These are phyloP conservation scores for Populus alba DNA, from an alignment of 345 rosid genomes.

Conservation along the genomic window DNA sequence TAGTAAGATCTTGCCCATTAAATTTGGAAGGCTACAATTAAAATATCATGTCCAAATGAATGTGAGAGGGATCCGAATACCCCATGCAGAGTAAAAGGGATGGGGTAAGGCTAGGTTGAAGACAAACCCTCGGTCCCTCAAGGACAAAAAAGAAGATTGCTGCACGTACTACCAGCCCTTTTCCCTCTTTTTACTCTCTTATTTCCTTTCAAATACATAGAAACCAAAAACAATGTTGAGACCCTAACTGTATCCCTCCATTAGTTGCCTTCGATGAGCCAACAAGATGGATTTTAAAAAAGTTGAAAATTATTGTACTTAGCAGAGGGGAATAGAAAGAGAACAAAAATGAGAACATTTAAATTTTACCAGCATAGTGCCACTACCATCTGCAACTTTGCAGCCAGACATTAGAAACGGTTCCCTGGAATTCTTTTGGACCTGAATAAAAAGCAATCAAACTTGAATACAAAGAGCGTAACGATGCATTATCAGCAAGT, in stretches of 20 bases:
- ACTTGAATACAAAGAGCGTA: slow-evolving; percentile 19
- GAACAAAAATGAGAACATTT: neutral
- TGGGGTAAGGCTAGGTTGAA: neutral
- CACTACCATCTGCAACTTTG: slow-evolving; percentile 97
- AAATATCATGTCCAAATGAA: neutral
- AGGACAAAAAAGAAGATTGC: neutral
- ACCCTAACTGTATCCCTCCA: neutral
- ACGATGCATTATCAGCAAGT: neutral
- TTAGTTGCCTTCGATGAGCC: neutral
- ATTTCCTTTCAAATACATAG: neutral
- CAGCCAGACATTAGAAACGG: slow-evolving; percentile 99
- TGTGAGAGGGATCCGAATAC: neutral
- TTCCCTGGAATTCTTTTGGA: slow-evolving; percentile 67
- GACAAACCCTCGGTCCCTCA: neutral
- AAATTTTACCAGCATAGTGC: slow-evolving; percentile 79
- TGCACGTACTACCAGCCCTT: neutral
- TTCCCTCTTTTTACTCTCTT: neutral
- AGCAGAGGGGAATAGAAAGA: neutral
- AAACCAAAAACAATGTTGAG: neutral
- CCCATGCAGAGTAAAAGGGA: neutral
- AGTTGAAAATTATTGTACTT: neutral
- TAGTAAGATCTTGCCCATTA: neutral
- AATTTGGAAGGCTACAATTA: neutral
- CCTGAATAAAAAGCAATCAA: slow-evolving; percentile 42
- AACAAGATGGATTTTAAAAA: neutral